Evolutionary conservation across 805 yeast genomes (phyloP), one percentile per base, ranked within the genome.

Genomic region (Suhomyces canberraensis): DNA sequence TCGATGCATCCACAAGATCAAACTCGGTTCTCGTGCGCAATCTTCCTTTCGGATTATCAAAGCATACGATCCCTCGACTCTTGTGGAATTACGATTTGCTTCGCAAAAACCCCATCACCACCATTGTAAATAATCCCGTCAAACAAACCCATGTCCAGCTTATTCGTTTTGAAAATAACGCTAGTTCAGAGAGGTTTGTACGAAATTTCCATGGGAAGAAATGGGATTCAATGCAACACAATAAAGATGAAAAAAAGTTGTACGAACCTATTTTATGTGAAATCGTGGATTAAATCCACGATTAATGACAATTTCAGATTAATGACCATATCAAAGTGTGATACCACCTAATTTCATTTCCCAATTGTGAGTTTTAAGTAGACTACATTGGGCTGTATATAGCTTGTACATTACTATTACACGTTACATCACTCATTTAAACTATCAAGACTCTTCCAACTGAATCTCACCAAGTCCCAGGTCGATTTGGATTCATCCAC

Each of bases 401-500:
- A 20, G 22, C 9, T 9, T 20, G 22, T 20, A 20, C 22, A 20
- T 20, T 20, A 20, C 22, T 20, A 20, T 20, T 20, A 20, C 22
- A 20, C 9, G 7, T 20, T 20, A 20, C 22, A 11, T 40, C 38
- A 44, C 25, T 49, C 58, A 29, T 52, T 40, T 35, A 63, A 46
- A 22, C 65, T 69, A 16, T 69, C 76, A 41, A 79, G 66, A 19
- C 74, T 64, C 45, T 84, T 68, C 93, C 93, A 85, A 7, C 87
- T 84, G 44, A 79, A 86, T 34, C 85, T 64, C 2, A 79, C 69
- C 13, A 85, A 56, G 45, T 76, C 82, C 75, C 79, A 79, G 35
- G 61, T 66, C 24, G 59, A 61, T 9, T 24, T 24, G 9, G 7
- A 7, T 8, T n/a, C 26, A 8, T 24, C 26, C 6, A 6, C 5